phyloP scores from a whole-genome alignment of 1,139 yeast genomes.

The Saccharomyces hybrid region DNA sequence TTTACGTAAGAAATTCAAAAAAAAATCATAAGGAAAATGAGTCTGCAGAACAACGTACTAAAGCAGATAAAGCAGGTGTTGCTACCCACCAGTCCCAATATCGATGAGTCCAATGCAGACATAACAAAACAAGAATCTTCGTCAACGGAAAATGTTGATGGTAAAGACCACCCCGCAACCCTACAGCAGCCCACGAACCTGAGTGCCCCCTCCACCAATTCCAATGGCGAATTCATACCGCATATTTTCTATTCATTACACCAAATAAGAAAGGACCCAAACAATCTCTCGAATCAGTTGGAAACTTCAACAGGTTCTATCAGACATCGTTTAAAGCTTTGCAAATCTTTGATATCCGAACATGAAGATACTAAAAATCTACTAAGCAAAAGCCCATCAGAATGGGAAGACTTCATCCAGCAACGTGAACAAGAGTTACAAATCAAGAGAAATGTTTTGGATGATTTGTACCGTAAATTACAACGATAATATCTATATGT shows the following conservation, averaged over 20 bases:
- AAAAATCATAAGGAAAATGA: background rate
- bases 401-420: slow-evolving; percentile 23
- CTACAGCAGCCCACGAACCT: slow-evolving; percentile 5
- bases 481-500: background rate
- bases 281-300: slow-evolving; percentile 25
- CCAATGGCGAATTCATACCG: slow-evolving; percentile 26
- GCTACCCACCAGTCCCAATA: background rate
- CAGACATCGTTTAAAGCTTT: slow-evolving; percentile 27
- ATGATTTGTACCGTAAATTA: slow-evolving; percentile 3
- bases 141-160: background rate
- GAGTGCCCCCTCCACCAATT: background rate
- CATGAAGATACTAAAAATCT: slow-evolving; percentile 20
- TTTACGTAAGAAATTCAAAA: too few species aligned
- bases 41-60: background rate
- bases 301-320: slow-evolving; percentile 29
- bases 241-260: slow-evolving; percentile 28
- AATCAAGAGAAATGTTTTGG: slow-evolving; percentile 18
- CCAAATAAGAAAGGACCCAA: slow-evolving; percentile 28
- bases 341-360: slow-evolving; percentile 22
- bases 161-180: background rate
- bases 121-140: background rate
- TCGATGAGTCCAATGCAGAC: background rate
- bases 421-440: slow-evolving; percentile 22
- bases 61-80: background rate
- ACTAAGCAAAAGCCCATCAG: slow-evolving; percentile 21